phyloP scores from a whole-genome alignment of 1,139 yeast genomes.

The Komagataea norvegica region DNA sequence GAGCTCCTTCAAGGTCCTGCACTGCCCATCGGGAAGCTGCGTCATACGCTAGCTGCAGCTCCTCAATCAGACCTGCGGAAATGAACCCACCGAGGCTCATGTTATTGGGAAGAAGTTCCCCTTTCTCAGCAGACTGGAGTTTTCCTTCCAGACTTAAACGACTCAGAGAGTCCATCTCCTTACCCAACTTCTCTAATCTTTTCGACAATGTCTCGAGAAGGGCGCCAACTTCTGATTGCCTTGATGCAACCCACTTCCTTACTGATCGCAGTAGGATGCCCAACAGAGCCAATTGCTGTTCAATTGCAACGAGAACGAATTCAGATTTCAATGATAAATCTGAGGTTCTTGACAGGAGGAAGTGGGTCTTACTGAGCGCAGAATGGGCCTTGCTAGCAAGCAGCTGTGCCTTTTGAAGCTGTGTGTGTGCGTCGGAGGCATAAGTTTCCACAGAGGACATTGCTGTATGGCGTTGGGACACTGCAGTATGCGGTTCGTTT shows the following conservation, averaged over 20 bases:
- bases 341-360: not conserved
- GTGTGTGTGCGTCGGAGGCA: constrained; percentile 2
- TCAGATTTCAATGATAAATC: constrained; percentile 1
- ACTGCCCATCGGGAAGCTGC: constrained; percentile 28
- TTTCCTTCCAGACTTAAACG: constrained; percentile 29
- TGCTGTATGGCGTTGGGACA: too few species aligned
- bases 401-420: constrained; percentile 1
- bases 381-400: not conserved
- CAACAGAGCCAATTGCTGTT: constrained; percentile 1
- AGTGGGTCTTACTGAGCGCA: not conserved
- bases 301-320: constrained; percentile 3
- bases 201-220: not conserved
- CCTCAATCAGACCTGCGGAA: constrained; percentile 33
- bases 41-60: constrained; percentile 18
- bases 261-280: not conserved
- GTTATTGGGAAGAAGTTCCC: constrained; percentile 9
- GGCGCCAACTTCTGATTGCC: not conserved
- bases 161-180: constrained; percentile 30
- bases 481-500: too few species aligned
- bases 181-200: constrained; percentile 32
- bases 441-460: constrained; percentile 3
- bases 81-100: constrained; percentile 41
- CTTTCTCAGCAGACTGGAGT: constrained; percentile 2
- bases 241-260: not conserved
- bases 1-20: constrained; percentile 7